A percentile compares a stretch with the other conserved stretches of the same genome.
Evolutionary conservation across 1,139 yeast genomes (phyloP).

Genomic region (Scheffersomyces illinoinensis): DNA sequence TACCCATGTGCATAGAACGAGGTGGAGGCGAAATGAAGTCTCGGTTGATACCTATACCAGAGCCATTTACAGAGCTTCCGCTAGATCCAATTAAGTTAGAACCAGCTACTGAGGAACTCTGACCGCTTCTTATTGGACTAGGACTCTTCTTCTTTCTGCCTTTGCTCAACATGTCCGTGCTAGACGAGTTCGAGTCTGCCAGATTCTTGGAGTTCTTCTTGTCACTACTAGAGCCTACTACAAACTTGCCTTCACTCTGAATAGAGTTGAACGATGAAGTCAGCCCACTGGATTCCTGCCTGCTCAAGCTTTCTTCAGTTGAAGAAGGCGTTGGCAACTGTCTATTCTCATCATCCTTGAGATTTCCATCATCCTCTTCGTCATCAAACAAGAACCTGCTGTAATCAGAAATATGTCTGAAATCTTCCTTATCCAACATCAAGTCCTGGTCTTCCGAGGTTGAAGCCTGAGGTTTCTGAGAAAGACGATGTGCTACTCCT

Average conservation of each 20-base stretch:
- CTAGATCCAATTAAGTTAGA: not conserved
- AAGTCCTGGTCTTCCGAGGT: slow-evolving; percentile 16
- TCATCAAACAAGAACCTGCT: slow-evolving; percentile 33
- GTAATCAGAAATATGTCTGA: slow-evolving; percentile 37
- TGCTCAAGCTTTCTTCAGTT: slow-evolving; percentile 13
- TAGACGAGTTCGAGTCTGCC: slow-evolving; percentile 1
- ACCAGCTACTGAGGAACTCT: not conserved
- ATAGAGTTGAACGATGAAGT: slow-evolving; percentile 34
- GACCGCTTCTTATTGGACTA: not conserved
- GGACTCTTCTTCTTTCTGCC: slow-evolving; percentile 2
- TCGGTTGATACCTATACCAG: not conserved
- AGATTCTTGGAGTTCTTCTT: slow-evolving; percentile 18
- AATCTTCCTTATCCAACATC: slow-evolving; percentile 11
- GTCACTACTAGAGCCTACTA: slow-evolving; percentile 23
- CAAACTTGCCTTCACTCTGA: slow-evolving; percentile 40
- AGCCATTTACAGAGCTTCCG: not conserved
- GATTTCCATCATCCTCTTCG: slow-evolving; percentile 15
- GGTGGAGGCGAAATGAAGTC: not conserved
- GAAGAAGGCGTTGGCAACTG: slow-evolving; percentile 21
- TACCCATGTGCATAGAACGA: not conserved
- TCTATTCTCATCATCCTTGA: slow-evolving; percentile 4
- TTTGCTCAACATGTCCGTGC: slow-evolving; percentile 2
- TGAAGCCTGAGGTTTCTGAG: not conserved
- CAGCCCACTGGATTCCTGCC: slow-evolving; percentile 33
- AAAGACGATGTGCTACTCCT: not conserved